A percentile compares a stretch with the other conserved stretches of the same genome.
Evolutionary conservation across 768 basidiomycete genomes (phyloP).

Genomic region (Candolleomyces eurysporus): DNA sequence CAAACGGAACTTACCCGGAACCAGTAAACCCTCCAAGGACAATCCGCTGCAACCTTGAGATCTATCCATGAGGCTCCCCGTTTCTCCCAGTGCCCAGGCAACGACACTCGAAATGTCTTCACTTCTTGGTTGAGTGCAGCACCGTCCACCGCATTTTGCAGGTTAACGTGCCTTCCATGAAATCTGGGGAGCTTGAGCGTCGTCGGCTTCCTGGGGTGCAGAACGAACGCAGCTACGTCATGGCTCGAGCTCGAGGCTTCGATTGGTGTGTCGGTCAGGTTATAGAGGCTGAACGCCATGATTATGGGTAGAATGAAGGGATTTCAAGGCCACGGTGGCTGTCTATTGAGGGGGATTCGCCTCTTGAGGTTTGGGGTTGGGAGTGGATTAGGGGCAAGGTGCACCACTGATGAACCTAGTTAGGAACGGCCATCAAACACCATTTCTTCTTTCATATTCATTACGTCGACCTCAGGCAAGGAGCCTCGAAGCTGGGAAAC

Average conservation of each 20-base stretch:
- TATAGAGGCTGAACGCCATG: slow-evolving; percentile 23
- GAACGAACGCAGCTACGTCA: not conserved
- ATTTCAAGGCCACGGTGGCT: too few species aligned
- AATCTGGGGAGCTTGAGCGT: not conserved
- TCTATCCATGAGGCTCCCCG: slow-evolving; percentile 44
- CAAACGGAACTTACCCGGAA: slow-evolving; percentile 40
- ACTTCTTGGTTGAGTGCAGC: slow-evolving; percentile 17
- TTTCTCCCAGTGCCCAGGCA: slow-evolving; percentile 27
- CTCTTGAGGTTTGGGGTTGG: too few species aligned
- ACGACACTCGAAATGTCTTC: slow-evolving; percentile 23
- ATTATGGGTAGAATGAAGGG: too few species aligned
- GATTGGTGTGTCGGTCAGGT: slow-evolving; percentile 25
- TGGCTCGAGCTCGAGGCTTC: slow-evolving; percentile 8
- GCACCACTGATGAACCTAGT: too few species aligned
- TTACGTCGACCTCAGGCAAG: too few species aligned
- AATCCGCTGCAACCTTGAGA: slow-evolving; percentile 38
- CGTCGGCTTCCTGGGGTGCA: slow-evolving; percentile 6
- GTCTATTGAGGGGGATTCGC: too few species aligned
- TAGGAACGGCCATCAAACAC: too few species aligned
- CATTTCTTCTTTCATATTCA: too few species aligned
- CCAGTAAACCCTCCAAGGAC: slow-evolving; percentile 59
- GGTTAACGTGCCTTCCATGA: not conserved
- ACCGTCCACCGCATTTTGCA: not conserved
- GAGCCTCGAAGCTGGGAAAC: too few species aligned
- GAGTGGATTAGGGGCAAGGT: too few species aligned